Conservation (phyloP, 1,139 yeast species). For the Hyphopichia burtonii region DNA sequence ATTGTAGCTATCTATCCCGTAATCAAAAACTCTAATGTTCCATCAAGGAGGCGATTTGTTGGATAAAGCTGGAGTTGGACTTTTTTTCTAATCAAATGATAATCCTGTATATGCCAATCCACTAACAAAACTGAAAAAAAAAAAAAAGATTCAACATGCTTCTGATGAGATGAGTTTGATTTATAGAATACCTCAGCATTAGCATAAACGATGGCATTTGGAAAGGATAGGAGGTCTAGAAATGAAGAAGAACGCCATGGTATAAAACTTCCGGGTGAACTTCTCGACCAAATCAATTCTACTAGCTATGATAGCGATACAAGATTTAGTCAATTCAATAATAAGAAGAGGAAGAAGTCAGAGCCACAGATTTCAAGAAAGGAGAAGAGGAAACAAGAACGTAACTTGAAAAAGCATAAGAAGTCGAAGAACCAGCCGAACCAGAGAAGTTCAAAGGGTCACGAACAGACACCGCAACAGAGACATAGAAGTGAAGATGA, state of each 20-base stretch:
- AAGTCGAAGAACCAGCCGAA: conserved; percentile 5
- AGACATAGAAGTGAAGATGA: no score
- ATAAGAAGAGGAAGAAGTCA: conserved; percentile 28
- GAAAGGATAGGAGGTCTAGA: conserved; percentile 5
- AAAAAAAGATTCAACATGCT: not conserved
- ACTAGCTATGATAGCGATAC: conserved; percentile 41
- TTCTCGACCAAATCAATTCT: conserved; percentile 62
- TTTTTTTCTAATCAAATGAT: not conserved
- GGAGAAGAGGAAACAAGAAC: conserved; percentile 57
- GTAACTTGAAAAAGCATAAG: conserved; percentile 51
- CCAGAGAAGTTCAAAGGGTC: not conserved
- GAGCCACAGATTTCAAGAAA: conserved; percentile 42
- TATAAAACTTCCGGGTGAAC: conserved; percentile 64
- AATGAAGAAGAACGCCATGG: conserved; percentile 20
- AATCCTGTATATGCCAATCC: not conserved
- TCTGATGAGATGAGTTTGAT: conserved; percentile 1
- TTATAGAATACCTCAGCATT: not conserved
- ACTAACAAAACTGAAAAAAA: not conserved
- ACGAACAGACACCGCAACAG: not conserved
- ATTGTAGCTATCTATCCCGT: conserved; percentile 15
- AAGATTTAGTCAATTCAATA: conserved; percentile 22
- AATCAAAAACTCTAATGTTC: no score
- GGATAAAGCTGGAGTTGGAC: not conserved
- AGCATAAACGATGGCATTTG: conserved; percentile 9
- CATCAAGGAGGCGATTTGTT: no score